A percentile compares a stretch with the other conserved stretches of the same genome.
Conservation (phyloP, 176 grass and related monocot species). For the Oryza glumipatula region DNA sequence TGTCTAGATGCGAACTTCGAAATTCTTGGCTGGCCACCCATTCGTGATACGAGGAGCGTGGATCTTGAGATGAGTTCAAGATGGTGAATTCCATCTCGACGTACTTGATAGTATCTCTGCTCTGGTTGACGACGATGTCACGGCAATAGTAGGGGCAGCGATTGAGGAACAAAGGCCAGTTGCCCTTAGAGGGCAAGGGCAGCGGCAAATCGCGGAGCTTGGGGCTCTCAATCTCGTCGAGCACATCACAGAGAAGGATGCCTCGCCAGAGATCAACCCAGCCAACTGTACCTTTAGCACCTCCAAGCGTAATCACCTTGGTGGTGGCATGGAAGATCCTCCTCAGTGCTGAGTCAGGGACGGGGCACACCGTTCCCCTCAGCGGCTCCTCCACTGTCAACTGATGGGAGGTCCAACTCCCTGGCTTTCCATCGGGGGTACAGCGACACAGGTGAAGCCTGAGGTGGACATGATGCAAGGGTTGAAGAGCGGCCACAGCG, state of each 20-base stretch:
- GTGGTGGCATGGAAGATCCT: not conserved
- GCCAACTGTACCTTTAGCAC: not conserved
- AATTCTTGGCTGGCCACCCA: not conserved
- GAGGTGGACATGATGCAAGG: not conserved
- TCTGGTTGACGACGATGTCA: not conserved
- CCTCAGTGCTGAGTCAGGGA: not conserved
- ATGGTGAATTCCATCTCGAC: constrained; percentile 1
- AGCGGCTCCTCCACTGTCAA: not conserved
- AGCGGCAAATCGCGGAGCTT: not conserved
- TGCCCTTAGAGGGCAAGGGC: not conserved
- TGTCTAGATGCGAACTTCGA: too few relatives aligned
- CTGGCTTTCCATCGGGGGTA: not conserved
- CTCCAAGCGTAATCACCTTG: not conserved
- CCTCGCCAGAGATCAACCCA: not conserved
- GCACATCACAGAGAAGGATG: too few relatives aligned
- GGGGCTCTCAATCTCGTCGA: too few relatives aligned
- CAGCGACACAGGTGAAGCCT: not conserved
- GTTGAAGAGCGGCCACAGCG: not conserved
- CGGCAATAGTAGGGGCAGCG: not conserved
- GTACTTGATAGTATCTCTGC: constrained; percentile 9
- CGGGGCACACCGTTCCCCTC: not conserved
- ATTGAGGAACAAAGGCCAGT: not conserved
- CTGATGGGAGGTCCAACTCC: not conserved
- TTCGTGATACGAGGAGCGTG: not conserved
- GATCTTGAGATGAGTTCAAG: too few relatives aligned